Conservation (phyloP, 768 basidiomycete species). For the Phanerochaete carnosa region DNA sequence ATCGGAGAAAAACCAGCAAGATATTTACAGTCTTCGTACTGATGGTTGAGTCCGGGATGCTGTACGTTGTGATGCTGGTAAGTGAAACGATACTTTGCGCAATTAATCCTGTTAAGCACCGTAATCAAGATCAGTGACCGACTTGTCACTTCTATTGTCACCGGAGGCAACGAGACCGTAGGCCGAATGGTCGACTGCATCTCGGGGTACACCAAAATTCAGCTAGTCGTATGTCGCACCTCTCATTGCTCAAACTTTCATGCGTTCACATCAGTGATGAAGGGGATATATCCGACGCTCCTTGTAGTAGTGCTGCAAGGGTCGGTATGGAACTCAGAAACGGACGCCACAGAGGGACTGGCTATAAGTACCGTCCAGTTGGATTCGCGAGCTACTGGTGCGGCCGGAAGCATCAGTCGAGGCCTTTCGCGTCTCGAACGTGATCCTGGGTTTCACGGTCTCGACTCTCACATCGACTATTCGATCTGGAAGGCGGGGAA, state of each 20-base stretch:
- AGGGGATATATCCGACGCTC: neutral
- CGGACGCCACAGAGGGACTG: neutral
- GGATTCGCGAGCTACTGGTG: no score
- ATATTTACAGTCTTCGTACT: conserved; percentile 8
- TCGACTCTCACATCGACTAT: no score
- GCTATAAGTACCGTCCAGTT: neutral
- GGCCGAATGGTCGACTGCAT: conserved; percentile 9
- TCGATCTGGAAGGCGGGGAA: no score
- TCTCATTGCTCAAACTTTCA: neutral
- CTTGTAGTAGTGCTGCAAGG: neutral
- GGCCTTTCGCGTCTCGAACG: no score
- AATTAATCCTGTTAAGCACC: neutral
- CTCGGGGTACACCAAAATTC: conserved; percentile 5
- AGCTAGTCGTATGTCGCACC: neutral
- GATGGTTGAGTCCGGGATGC: conserved; percentile 8
- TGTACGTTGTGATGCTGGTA: conserved; percentile 11
- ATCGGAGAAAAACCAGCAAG: neutral
- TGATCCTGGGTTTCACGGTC: no score
- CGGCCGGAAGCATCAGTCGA: no score
- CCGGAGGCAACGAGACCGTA: conserved; percentile 8
- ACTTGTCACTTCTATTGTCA: conserved; percentile 6
- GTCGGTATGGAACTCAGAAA: neutral
- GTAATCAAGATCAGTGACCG: conserved; percentile 1
- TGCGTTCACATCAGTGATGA: neutral
- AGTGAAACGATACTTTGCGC: neutral